Conservation (phyloP, 441 rosid genomes). For the Dalechampia spathulata region DNA sequence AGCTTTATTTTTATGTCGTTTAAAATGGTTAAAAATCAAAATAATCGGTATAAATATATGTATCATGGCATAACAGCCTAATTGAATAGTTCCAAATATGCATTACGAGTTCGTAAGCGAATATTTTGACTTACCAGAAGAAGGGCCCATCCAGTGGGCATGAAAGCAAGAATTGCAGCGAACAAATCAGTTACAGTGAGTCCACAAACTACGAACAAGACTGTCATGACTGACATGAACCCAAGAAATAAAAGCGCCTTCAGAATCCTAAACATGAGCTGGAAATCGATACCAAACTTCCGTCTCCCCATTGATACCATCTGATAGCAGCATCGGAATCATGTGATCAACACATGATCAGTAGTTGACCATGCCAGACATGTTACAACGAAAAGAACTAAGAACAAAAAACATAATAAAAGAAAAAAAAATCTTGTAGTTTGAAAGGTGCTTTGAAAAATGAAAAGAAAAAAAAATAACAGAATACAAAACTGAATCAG, state of each 20-base stretch:
- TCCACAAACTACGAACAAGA: constrained; percentile 57
- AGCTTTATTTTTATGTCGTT: no score
- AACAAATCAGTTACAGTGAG: constrained; percentile 69
- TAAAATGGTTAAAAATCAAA: no score
- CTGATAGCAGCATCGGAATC: constrained; percentile 29
- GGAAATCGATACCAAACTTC: constrained; percentile 72
- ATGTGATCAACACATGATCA: not conserved
- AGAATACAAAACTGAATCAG: no score
- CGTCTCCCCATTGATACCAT: constrained; percentile 87
- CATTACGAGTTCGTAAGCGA: not conserved
- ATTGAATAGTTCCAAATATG: no score
- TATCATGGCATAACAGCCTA: no score
- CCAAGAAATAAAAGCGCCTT: constrained; percentile 95
- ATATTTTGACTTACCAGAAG: constrained; percentile 58
- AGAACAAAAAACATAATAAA: no score
- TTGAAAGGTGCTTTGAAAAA: no score
- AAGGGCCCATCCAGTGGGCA: constrained; percentile 92
- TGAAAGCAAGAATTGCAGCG: constrained; percentile 74
- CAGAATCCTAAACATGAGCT: constrained; percentile 88
- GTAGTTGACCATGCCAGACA: not conserved
- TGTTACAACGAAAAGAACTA: no score
- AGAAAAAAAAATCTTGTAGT: no score
- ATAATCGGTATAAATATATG: no score
- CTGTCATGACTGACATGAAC: constrained; percentile 81
- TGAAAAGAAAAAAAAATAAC: not conserved